These are phyloP conservation scores for Celoporthe dispersa DNA, from an alignment of 2,329 filamentous ascomycete species.

Conservation along the genomic window DNA sequence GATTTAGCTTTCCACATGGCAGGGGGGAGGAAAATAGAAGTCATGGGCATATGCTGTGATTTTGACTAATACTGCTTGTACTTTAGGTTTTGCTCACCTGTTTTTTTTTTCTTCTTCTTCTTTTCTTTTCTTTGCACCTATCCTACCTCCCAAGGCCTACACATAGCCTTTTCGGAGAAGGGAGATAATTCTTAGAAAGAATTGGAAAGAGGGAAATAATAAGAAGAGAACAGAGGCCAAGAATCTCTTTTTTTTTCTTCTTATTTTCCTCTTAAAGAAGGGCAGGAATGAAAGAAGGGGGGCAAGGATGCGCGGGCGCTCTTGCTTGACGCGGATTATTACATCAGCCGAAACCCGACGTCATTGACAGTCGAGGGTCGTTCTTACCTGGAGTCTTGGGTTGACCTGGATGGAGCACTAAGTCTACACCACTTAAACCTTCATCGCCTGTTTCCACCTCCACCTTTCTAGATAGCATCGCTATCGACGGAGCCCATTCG, in stretches of 20 bases:
- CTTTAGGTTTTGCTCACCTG: too few relatives aligned
- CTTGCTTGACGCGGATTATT: background rate
- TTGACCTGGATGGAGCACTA: background rate
- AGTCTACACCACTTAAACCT: too few relatives aligned
- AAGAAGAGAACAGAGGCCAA: too few relatives aligned
- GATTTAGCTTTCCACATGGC: too few relatives aligned
- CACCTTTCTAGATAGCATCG: background rate
- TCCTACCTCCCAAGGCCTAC: background rate
- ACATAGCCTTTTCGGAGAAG: too few relatives aligned
- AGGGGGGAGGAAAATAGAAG: background rate
- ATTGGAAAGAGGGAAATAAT: too few relatives aligned
- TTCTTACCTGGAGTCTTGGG: background rate
- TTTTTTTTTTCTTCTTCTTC: too few relatives aligned
- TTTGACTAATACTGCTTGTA: background rate
- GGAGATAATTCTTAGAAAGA: too few relatives aligned
- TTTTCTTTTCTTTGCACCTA: too few relatives aligned
- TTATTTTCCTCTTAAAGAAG: too few relatives aligned
- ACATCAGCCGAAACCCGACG: constrained; percentile 11
- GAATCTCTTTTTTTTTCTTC: too few relatives aligned
- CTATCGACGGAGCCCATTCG: background rate
- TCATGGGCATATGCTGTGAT: background rate
- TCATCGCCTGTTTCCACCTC: background rate
- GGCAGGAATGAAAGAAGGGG: too few relatives aligned
- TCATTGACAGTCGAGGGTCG: background rate
- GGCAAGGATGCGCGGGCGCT: background rate